Percentiles rank a stretch among this genome's conserved stretches.
These are phyloP conservation scores for Amaranthus palmeri DNA, from an alignment of 148 eudicot species.

Conservation along the genomic window DNA sequence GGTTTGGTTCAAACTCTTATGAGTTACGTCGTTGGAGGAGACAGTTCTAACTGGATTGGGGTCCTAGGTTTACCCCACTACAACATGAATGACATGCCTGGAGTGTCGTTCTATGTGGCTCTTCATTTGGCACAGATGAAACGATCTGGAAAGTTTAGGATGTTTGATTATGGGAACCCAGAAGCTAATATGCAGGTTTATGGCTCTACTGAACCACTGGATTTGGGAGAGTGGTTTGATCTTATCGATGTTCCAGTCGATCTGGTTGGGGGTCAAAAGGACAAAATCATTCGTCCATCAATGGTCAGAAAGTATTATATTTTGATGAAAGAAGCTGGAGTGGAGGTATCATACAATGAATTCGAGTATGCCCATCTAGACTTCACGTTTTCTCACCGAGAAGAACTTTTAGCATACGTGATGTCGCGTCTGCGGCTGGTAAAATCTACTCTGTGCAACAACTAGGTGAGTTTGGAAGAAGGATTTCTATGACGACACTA, in stretches of 20 bases:
- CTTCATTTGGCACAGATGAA: slow-evolving; percentile 89
- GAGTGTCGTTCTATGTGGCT: slow-evolving; percentile 73
- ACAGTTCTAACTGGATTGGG: slow-evolving; percentile 96
- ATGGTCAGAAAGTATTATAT: slow-evolving; percentile 80
- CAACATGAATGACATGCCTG: slow-evolving; percentile 98
- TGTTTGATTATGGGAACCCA: slow-evolving; percentile 82
- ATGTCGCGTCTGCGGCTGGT: slow-evolving; percentile 74
- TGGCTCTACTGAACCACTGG: slow-evolving; percentile 74
- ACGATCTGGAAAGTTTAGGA: slow-evolving; percentile 55
- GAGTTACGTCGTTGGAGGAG: slow-evolving; percentile 91
- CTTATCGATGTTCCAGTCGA: slow-evolving; percentile 86
- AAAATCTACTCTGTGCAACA: slow-evolving; percentile 34
- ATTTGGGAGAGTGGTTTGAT: slow-evolving; percentile 59
- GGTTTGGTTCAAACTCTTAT: slow-evolving; percentile 90
- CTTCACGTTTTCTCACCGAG: slow-evolving; percentile 88
- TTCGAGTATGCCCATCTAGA: slow-evolving; percentile 93
- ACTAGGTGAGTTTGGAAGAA: neutral
- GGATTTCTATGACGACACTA: slow-evolving; percentile 10
- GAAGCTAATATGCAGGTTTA: slow-evolving; percentile 62
- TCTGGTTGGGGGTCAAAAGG: slow-evolving; percentile 83
- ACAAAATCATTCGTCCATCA: slow-evolving; percentile 76
- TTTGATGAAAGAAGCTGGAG: slow-evolving; percentile 59
- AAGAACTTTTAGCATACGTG: slow-evolving; percentile 84
- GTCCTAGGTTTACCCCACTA: slow-evolving; percentile 86
- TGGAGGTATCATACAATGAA: slow-evolving; percentile 70